Evolutionary conservation across 306 rosid species (phyloP), one percentile per base, ranked within the genome.

Genomic region (Fragaria vesca): DNA sequence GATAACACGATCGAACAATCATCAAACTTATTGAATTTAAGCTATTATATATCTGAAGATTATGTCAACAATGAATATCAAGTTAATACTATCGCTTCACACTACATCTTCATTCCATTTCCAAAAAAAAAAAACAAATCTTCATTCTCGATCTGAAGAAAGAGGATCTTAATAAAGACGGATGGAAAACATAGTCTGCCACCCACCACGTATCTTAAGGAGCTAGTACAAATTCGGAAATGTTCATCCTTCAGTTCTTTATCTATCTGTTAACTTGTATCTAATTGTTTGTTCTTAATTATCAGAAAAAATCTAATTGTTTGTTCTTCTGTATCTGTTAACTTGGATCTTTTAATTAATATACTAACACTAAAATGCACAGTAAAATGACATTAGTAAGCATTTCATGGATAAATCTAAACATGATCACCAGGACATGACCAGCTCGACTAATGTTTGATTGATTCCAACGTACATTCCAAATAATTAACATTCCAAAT

Each of bases 381-480:
- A 28, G 2, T 12, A 11, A 26, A 61, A 61, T 28, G 66, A 24
- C 66, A 21, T 28, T 61, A 24, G 16, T 61, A 61, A 61, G 36
- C 18, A 26, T 61, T 61, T 61, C 38, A 62, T 62, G 42, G 17
- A 38, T 30, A 15, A 30, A 62, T 13, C 67, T 12, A 15, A 28
- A 15, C 18, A 63, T 13, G n/a, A n/a, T 55, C 28, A n/a, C 60
- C 26, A 20, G 26, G 26, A 7, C 32, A 58, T 32, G 34, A 2
- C 66, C 66, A 60, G 66, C 38, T 24, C 15, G 38, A 60, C 12
- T 5, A 26, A 26, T 60, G 66, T 60, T 60, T 26, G 66, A 60
- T 60, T 60, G 66, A 60, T 60, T 60, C 38, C 66, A 60, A 60
- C 34, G 34, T 32, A 32, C 66, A 60, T 60, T 63, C 21, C 43